phyloP scores from a whole-genome alignment of 1,284 basidiomycete genomes.

The Papiliotrema flavescens region DNA sequence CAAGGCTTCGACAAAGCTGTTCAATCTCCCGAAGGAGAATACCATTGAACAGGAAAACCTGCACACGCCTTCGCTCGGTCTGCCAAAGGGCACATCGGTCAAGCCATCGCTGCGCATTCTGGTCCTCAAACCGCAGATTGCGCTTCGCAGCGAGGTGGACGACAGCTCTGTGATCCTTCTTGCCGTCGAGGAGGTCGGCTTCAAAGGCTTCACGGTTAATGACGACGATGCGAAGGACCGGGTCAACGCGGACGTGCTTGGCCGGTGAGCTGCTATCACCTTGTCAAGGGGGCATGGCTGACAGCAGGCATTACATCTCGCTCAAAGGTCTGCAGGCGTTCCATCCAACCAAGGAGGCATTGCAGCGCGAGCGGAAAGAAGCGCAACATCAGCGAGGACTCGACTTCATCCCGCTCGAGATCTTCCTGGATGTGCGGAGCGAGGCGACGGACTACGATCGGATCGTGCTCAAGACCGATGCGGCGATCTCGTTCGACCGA shows the following conservation, averaged over 20 bases:
- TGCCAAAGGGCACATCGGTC: slow-evolving; percentile 46
- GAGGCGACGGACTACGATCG: slow-evolving; percentile 81
- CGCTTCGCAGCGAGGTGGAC: slow-evolving; percentile 65
- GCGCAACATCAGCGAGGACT: slow-evolving; percentile 35
- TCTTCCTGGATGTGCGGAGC: slow-evolving; percentile 76
- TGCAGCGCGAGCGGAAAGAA: slow-evolving; percentile 24
- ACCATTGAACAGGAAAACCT: slow-evolving; percentile 12
- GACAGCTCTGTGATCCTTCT: slow-evolving; percentile 68
- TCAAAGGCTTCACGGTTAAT: slow-evolving; percentile 76
- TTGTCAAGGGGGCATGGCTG: slow-evolving; percentile 3
- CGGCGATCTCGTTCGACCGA: slow-evolving; percentile 83
- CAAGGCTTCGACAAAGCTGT: slow-evolving; percentile 9
- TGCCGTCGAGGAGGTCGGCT: slow-evolving; percentile 74
- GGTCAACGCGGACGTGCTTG: slow-evolving; percentile 79
- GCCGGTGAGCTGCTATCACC: slow-evolving; percentile 56
- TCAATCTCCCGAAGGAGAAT: slow-evolving; percentile 18
- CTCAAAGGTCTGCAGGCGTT: slow-evolving; percentile 83
- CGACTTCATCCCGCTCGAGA: slow-evolving; percentile 76
- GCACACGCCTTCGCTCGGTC: slow-evolving; percentile 21
- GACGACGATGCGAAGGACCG: slow-evolving; percentile 77
- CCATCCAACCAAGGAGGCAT: slow-evolving; percentile 58
- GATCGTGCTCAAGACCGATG: slow-evolving; percentile 83
- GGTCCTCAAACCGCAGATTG: slow-evolving; percentile 86
- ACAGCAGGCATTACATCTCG: slow-evolving; percentile 64
- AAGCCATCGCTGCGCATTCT: slow-evolving; percentile 72